Evolutionary conservation across 768 basidiomycete species (phyloP).

Genomic region (Macrolepiota dolichaula): DNA sequence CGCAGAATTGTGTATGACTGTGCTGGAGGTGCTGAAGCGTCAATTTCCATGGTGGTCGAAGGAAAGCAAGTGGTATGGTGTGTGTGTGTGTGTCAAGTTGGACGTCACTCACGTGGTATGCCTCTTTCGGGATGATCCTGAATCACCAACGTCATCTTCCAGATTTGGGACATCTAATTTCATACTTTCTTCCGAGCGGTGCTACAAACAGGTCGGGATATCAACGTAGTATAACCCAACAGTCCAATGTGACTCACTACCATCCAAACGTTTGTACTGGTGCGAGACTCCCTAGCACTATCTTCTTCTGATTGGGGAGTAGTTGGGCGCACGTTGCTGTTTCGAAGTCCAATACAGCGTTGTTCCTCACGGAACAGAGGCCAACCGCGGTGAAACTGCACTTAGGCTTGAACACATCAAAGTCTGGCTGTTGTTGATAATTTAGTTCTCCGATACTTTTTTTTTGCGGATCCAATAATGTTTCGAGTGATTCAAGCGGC

Average conservation of each 20-base stretch:
- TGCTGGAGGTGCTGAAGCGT: constrained; percentile 19
- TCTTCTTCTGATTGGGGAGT: background rate
- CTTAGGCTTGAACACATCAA: background rate
- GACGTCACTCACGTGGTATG: background rate
- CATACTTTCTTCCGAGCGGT: background rate
- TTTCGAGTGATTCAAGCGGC: background rate
- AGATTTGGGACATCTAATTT: background rate
- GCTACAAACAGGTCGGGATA: background rate
- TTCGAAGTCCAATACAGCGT: background rate
- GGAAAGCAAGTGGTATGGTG: background rate
- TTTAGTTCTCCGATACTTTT: background rate
- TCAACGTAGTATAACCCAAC: background rate
- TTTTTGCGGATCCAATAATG: background rate
- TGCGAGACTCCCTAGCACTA: background rate
- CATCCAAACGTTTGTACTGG: background rate
- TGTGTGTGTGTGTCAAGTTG: background rate
- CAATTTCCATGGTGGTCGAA: constrained; percentile 24
- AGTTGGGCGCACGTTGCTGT: background rate
- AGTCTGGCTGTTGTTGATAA: background rate
- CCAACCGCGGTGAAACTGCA: constrained; percentile 7
- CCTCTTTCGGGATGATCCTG: background rate
- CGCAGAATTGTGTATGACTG: constrained; percentile 69
- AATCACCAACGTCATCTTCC: background rate
- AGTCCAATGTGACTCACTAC: background rate
- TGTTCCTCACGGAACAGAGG: background rate